Evolutionary conservation across 352 stramenopile species (phyloP).

Genomic region (Elongisporangium prolatum): DNA sequence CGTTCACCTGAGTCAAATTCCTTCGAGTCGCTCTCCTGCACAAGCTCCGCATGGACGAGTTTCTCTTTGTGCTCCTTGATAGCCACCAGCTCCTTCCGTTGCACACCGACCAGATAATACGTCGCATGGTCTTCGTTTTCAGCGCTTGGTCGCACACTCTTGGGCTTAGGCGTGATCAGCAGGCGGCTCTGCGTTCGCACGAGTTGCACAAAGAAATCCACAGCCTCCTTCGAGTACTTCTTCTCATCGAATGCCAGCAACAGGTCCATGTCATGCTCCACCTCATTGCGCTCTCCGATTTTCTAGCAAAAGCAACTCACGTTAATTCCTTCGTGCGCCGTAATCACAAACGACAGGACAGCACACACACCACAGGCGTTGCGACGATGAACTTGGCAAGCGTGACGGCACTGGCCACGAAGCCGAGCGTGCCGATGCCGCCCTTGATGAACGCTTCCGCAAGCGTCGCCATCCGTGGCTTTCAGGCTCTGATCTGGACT

Average conservation of each 20-base stretch:
- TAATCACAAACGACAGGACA: constrained; percentile 1
- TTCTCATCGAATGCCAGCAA: constrained; percentile 71
- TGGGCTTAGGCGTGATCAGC: constrained; percentile 38
- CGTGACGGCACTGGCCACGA: constrained; percentile 68
- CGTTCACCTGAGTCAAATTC: constrained; percentile 64
- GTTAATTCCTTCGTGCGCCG: background rate
- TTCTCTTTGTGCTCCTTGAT: constrained; percentile 65
- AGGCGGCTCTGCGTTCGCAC: constrained; percentile 62
- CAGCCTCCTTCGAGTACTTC: constrained; percentile 33
- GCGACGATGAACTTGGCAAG: constrained; percentile 79
- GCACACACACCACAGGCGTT: constrained; percentile 51
- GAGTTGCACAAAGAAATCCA: constrained; percentile 68
- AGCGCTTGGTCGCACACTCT: constrained; percentile 26
- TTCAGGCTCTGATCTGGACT: background rate
- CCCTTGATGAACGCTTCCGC: constrained; percentile 63
- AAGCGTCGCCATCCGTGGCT: constrained; percentile 38
- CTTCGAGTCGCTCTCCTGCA: constrained; percentile 34
- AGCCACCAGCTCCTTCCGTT: constrained; percentile 33
- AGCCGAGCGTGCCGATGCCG: constrained; percentile 61
- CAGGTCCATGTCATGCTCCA: constrained; percentile 64
- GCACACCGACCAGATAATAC: constrained; percentile 57
- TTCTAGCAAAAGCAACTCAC: constrained; percentile 30
- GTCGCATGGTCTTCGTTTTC: constrained; percentile 23
- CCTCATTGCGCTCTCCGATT: constrained; percentile 39
- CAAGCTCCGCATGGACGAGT: constrained; percentile 30